Evolutionary conservation across 2,329 filamentous ascomycete species (phyloP), one percentile per base, ranked within the genome.

Genomic region (Penicillium hordei): DNA sequence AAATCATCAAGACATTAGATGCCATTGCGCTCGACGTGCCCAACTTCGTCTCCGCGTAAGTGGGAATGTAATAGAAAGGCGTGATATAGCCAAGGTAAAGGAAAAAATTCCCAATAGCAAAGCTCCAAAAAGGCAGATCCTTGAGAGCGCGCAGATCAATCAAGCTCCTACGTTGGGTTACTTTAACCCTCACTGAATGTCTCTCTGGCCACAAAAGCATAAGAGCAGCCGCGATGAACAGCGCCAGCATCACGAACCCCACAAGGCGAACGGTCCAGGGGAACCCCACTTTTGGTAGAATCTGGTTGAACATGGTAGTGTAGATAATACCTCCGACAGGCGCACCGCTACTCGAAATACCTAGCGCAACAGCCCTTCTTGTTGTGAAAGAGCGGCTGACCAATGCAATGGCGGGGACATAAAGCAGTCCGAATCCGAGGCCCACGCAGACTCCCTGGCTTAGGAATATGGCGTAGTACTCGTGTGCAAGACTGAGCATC

Each of bases 1-100:
- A 72, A 3, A 88, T 73, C n/a, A 88, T 78, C 13, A 89, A 73
- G 12, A 88, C 70, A 65, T 86, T 83, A 17, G 87, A 77, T 4
- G 82, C 78, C 52, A 74, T 64, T 3, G 68, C 66, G 31, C 75
- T 71, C 1, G 72, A 66, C 25, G 77, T 64, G 13, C 65, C 61
- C 19, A 76, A 63, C 17, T 63, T 63, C 19, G 63, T 62, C 43
- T 74, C 63, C 15, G 68, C 72, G 48, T 69, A 76, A 44, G 68
- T 72, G 4, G 71, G 70, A 29, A 76, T 71, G 51, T 72, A 72
- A 56, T 80, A 80, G 59, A 75, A 81, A 0, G 77, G 79, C 60
- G 80, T 78, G 62, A 81, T 80, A 44, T 81, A 70, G 7, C 76
- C 78, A 67, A 76, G 77, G 58, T 78, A 81, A 53, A 67, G 57